Conservation (phyloP, 495 filamentous ascomycete species). For the Aspergillus heteromorphus region DNA sequence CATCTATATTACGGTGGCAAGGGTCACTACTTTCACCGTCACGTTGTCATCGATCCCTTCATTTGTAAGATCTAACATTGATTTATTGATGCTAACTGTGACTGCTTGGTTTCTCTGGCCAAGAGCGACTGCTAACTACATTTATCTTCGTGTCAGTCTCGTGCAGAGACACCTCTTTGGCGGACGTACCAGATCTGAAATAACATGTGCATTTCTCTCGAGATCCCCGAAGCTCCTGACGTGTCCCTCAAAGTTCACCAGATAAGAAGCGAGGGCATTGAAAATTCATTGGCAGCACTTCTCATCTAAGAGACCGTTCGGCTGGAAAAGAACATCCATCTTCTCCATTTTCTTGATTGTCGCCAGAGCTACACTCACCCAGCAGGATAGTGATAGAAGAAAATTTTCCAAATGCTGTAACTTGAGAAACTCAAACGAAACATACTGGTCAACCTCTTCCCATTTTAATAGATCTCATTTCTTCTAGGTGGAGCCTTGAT, state of each 20-base stretch:
- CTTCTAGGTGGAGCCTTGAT: neutral
- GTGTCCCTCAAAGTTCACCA: constrained; percentile 3
- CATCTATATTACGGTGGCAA: constrained; percentile 36
- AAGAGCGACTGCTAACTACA: constrained; percentile 20
- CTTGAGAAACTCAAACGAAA: constrained; percentile 6
- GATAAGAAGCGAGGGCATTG: constrained; percentile 5
- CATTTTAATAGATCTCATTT: neutral
- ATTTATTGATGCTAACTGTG: constrained; percentile 22
- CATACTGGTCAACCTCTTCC: neutral
- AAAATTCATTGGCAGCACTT: neutral
- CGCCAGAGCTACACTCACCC: constrained; percentile 7
- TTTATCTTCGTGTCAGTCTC: constrained; percentile 16
- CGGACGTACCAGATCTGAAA: constrained; percentile 12
- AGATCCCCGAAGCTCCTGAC: constrained; percentile 9
- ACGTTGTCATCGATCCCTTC: constrained; percentile 30
- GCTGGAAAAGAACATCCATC: constrained; percentile 2
- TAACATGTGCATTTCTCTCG: constrained; percentile 14
- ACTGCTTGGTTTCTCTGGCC: constrained; percentile 24
- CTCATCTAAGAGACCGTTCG: neutral
- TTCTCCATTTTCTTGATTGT: constrained; percentile 8
- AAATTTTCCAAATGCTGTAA: constrained; percentile 11
- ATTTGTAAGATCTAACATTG: constrained; percentile 31
- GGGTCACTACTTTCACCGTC: constrained; percentile 34
- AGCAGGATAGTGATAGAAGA: constrained; percentile 4
- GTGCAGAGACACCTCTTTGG: constrained; percentile 12